phyloP scores from a whole-genome alignment of 192 early-diverging fungal species.

The Rhizoclosmatium sp. region DNA sequence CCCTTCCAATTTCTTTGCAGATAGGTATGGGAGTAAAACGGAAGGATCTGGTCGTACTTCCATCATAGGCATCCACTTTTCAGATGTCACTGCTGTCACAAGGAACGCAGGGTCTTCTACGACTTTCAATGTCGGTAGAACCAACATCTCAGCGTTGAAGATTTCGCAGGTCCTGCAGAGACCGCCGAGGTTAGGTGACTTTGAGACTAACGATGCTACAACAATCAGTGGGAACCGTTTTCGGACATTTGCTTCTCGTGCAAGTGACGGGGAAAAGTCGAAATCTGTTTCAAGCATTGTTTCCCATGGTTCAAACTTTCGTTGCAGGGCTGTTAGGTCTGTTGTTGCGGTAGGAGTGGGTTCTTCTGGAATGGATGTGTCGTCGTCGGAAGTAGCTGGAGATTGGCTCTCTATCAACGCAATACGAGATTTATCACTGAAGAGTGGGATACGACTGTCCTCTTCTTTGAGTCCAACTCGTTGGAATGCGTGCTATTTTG shows the following conservation, averaged over 20 bases:
- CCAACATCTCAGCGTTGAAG: slow-evolving; percentile 63
- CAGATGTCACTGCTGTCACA: slow-evolving; percentile 60
- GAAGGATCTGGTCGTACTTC: slow-evolving; percentile 40
- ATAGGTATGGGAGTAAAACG: slow-evolving; percentile 40
- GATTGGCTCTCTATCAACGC: neutral
- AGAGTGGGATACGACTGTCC: no score
- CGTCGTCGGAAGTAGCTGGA: neutral
- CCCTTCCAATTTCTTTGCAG: slow-evolving; percentile 57
- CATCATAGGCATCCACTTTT: slow-evolving; percentile 69
- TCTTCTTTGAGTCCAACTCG: no score
- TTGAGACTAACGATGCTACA: slow-evolving; percentile 62
- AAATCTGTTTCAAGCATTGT: slow-evolving; percentile 59
- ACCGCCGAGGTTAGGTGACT: slow-evolving; percentile 67
- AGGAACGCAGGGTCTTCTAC: slow-evolving; percentile 58
- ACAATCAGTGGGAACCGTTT: slow-evolving; percentile 63
- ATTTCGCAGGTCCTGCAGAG: slow-evolving; percentile 67
- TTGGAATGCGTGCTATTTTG: no score
- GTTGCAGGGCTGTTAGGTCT: slow-evolving; percentile 48
- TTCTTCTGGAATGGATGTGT: neutral
- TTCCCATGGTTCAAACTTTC: slow-evolving; percentile 73
- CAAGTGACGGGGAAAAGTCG: slow-evolving; percentile 45
- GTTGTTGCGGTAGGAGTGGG: no score
- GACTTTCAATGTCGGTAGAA: slow-evolving; percentile 46
- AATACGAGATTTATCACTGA: neutral
- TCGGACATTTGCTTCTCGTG: neutral